A percentile compares a stretch with the other conserved stretches of the same genome.
Conservation (phyloP, 2,329 filamentous ascomycete species). For the Pseudocercospora eumusae region DNA sequence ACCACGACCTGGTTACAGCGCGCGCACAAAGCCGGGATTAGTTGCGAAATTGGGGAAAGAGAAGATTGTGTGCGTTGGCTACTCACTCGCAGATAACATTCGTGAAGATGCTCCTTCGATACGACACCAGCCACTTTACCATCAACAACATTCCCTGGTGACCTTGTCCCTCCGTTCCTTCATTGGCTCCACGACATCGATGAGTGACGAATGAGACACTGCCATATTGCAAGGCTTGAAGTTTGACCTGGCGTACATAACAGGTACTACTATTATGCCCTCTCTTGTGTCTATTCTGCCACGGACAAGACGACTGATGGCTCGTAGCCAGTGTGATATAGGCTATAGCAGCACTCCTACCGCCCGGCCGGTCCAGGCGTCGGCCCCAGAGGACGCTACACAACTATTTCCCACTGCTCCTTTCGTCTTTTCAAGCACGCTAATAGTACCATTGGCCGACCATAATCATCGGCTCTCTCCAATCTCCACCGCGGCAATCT, state of each 20-base stretch:
- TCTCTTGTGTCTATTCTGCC: slow-evolving; percentile 15
- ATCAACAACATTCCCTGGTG: slow-evolving; percentile 7
- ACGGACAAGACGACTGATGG: slow-evolving; percentile 25
- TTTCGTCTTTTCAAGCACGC: slow-evolving; percentile 11
- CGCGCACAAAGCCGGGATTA: slow-evolving; percentile 18
- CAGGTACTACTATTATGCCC: slow-evolving; percentile 21
- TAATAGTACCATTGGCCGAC: slow-evolving; percentile 27
- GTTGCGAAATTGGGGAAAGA: slow-evolving; percentile 16
- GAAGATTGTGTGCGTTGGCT: slow-evolving; percentile 12
- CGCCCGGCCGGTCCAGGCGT: slow-evolving; percentile 24
- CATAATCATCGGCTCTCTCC: slow-evolving; percentile 22
- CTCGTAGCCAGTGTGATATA: slow-evolving; percentile 21
- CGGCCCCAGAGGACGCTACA: slow-evolving; percentile 20
- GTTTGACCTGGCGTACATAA: slow-evolving; percentile 25
- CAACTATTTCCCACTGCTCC: slow-evolving; percentile 20
- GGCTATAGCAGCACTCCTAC: slow-evolving; percentile 11
- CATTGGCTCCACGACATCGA: slow-evolving; percentile 25
- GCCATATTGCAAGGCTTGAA: slow-evolving; percentile 23
- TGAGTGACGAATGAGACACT: slow-evolving; percentile 27
- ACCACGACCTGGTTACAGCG: slow-evolving; percentile 8
- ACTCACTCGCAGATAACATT: neutral
- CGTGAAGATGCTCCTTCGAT: slow-evolving; percentile 3
- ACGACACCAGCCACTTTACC: slow-evolving; percentile 16
- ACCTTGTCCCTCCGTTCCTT: slow-evolving; percentile 18
- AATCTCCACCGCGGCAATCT: slow-evolving; percentile 23